A percentile compares a stretch with the other conserved stretches of the same genome.
These are phyloP conservation scores for Aspergillus biplanus DNA, from an alignment of 495 filamentous ascomycete genomes.

Conservation along the genomic window DNA sequence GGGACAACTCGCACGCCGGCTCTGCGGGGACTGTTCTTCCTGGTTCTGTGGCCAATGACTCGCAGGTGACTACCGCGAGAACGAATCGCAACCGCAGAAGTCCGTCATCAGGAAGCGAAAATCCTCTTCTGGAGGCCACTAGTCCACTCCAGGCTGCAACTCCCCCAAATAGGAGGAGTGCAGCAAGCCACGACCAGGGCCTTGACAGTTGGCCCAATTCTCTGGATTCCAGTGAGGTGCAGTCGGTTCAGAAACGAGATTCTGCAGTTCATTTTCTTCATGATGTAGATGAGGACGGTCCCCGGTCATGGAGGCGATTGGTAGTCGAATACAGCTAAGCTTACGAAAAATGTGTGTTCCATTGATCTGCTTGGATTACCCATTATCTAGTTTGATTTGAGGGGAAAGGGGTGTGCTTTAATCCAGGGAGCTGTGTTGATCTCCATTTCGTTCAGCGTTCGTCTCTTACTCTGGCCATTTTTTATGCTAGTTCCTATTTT, in stretches of 20 bases:
- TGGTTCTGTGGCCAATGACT: slow-evolving; percentile 6
- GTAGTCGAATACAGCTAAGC: slow-evolving; percentile 43
- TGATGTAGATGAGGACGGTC: slow-evolving; percentile 37
- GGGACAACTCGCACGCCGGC: slow-evolving; percentile 3
- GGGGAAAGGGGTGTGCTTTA: background rate
- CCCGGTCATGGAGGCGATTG: slow-evolving; percentile 38
- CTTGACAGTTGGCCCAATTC: slow-evolving; percentile 8
- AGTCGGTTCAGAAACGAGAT: slow-evolving; percentile 30
- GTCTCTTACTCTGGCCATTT: too few relatives aligned
- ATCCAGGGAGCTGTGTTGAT: background rate
- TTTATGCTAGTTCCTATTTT: background rate
- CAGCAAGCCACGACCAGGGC: slow-evolving; percentile 17
- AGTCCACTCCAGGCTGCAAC: slow-evolving; percentile 16
- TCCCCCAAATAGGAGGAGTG: slow-evolving; percentile 20
- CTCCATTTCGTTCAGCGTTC: background rate
- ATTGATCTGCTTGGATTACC: slow-evolving; percentile 7
- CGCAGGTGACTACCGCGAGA: slow-evolving; percentile 9
- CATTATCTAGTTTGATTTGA: slow-evolving; percentile 5
- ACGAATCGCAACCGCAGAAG: slow-evolving; percentile 11
- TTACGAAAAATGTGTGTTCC: slow-evolving; percentile 2
- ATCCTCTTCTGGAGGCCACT: slow-evolving; percentile 9
- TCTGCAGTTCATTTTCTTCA: slow-evolving; percentile 34
- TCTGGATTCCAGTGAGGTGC: slow-evolving; percentile 10
- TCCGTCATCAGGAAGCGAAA: slow-evolving; percentile 9
- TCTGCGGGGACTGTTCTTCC: background rate